Evolutionary conservation across 208 protist genomes (phyloP), one percentile per base, ranked within the genome.

Genomic region (Trypanosoma rangeli): DNA sequence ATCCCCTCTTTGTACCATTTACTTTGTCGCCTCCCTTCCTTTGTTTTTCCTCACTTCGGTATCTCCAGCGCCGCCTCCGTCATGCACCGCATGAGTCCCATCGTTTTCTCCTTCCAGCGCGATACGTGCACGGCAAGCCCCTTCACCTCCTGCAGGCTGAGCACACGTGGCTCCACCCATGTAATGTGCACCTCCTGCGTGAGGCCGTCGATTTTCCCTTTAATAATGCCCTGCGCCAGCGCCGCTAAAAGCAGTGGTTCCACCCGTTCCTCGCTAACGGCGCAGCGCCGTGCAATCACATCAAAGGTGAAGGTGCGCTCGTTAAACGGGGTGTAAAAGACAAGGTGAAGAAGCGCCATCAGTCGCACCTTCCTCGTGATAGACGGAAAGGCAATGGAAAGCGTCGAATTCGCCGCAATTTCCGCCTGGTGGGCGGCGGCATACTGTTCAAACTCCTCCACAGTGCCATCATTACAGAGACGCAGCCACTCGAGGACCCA

Each of bases 201-300:
- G 26, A 98, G 81, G 35, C 97, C 83, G 72, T 99, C 97, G 59
- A 99, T 98, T 8, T 73, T 76, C 46, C 98, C 98, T 35, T 88
- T 84, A 26, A 99, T 84, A 26, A 99, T 90, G 57, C 87, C 84
- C 33, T 98, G 89, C 29, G 97, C 94, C 1, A 99, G 83, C 3
- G 95, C 96, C 49, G 92, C 91, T 53, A 99, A 94, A 48, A 99
- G 78, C 22, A 99, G 80, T 73, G 88, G 83, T 86, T 99, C 98
- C 57, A 97, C 97, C 37, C 88, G 73, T 37, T 80, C 78, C 54
- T 83, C 74, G 12, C 58, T 46, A 33, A 95, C 83, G 13, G 70
- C 76, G 64, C 90, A 96, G 33, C 90, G 85, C 57, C 77, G 64
- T 3, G 86, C 84, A 63, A 96, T 86, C 5, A 81, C 69, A 37